These are phyloP conservation scores for Ploettnerulaceae sp. DNA, from an alignment of 2,329 filamentous ascomycete species.

Conservation along the genomic window DNA sequence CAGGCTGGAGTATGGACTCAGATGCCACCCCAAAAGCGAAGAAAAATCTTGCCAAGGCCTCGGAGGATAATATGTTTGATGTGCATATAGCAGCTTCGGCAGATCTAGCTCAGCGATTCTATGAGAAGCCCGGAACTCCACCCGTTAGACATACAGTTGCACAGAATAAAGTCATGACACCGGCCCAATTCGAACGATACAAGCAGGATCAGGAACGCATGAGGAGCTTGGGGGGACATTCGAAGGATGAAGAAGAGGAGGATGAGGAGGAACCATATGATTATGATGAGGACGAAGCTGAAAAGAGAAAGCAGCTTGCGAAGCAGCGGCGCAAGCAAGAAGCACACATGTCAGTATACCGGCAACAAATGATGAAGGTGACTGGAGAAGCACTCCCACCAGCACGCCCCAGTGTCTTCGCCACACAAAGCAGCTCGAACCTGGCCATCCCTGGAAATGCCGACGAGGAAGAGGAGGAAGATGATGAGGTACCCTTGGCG, in stretches of 20 bases:
- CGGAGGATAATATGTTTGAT: conserved; percentile 32
- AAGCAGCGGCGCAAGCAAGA: conserved; percentile 83
- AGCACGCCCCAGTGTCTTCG: conserved; percentile 48
- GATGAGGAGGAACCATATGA: conserved; percentile 63
- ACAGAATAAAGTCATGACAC: conserved; percentile 80
- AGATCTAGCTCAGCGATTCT: conserved; percentile 28
- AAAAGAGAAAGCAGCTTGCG: conserved; percentile 67
- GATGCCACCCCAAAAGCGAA: conserved; percentile 27
- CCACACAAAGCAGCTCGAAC: conserved; percentile 60
- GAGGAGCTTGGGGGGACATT: conserved; percentile 41
- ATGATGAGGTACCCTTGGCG: conserved; percentile 82
- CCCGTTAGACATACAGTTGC: conserved; percentile 31
- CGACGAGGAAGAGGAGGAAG: conserved; percentile 62
- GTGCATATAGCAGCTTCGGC: conserved; percentile 28
- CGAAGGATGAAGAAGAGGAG: conserved; percentile 53
- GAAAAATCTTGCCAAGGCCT: conserved; percentile 14
- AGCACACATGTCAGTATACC: conserved; percentile 82
- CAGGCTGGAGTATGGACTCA: conserved; percentile 22
- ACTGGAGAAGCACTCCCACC: conserved; percentile 64
- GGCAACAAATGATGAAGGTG: conserved; percentile 95
- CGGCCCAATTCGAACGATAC: conserved; percentile 79
- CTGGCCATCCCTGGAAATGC: conserved; percentile 38
- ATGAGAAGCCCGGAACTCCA: conserved; percentile 22
- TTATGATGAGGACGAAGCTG: conserved; percentile 73
- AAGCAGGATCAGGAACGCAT: conserved; percentile 66